Evolutionary conservation across 345 rosid species (phyloP).

Genomic region (Eucalyptus cloeziana): DNA sequence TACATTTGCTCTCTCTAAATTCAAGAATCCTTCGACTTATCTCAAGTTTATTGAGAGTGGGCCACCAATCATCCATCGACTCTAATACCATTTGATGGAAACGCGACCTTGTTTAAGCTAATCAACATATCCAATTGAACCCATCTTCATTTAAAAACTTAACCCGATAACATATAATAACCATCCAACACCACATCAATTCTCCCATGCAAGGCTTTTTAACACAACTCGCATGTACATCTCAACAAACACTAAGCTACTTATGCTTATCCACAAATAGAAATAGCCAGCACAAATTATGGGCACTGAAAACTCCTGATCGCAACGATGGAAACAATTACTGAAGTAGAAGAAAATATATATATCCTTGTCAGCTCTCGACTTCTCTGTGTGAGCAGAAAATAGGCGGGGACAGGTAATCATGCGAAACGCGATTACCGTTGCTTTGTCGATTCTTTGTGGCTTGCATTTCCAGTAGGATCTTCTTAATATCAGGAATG

Average conservation of each 20-base stretch:
- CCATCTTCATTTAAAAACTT: accelerated
- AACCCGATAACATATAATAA: too few relatives aligned
- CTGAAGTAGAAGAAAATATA: not conserved
- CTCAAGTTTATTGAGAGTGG: not conserved
- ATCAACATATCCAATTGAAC: accelerated
- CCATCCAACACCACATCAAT: accelerated
- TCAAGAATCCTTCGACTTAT: not conserved
- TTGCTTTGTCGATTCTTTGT: not conserved
- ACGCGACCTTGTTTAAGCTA: accelerated
- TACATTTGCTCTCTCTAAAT: not conserved
- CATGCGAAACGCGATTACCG: not conserved
- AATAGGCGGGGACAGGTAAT: not conserved
- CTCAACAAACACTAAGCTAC: not conserved
- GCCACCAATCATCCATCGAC: not conserved
- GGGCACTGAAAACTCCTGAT: not conserved
- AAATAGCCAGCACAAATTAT: not conserved
- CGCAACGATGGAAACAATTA: not conserved
- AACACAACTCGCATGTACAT: not conserved
- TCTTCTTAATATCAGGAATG: not conserved
- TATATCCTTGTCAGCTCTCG: not conserved
- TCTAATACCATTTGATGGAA: too few relatives aligned
- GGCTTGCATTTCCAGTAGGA: not conserved
- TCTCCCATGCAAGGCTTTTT: not conserved
- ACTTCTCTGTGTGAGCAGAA: not conserved
- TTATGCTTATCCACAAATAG: not conserved